Conservation (phyloP, 2,329 filamentous ascomycete genomes). For the Epichloe amarillans region DNA sequence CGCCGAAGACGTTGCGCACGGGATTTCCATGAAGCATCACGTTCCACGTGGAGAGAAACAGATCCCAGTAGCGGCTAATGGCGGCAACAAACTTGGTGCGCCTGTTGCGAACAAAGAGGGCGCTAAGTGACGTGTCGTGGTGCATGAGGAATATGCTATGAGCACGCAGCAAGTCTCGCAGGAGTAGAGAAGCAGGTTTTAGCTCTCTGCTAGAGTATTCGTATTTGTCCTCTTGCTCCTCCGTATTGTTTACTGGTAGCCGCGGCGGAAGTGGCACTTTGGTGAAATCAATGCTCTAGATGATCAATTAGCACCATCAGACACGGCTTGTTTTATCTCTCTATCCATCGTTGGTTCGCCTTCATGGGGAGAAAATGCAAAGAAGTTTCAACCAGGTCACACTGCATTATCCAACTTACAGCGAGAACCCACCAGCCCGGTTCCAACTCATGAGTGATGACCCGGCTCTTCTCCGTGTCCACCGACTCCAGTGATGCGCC, state of each 20-base stretch:
- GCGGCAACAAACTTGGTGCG: conserved; percentile 58
- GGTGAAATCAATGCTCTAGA: conserved; percentile 57
- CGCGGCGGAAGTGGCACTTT: conserved; percentile 49
- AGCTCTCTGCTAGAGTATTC: conserved; percentile 89
- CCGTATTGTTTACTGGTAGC: conserved; percentile 26
- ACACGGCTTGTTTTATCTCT: background rate
- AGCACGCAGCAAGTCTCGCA: conserved; percentile 70
- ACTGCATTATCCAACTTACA: conserved; percentile 36
- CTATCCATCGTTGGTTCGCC: background rate
- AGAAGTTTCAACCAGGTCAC: background rate
- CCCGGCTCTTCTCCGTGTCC: conserved; percentile 79
- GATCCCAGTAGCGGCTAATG: conserved; percentile 70
- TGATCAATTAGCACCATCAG: conserved; percentile 1
- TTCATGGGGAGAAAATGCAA: background rate
- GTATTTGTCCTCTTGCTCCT: conserved; percentile 31
- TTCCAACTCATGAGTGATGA: conserved; percentile 79
- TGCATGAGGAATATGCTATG: conserved; percentile 79
- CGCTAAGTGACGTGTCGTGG: conserved; percentile 61
- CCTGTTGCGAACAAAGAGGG: conserved; percentile 50
- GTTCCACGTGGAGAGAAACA: conserved; percentile 63
- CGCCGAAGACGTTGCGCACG: conserved; percentile 62
- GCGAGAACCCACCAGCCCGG: conserved; percentile 91
- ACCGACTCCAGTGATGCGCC: conserved; percentile 68
- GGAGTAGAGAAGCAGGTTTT: conserved; percentile 63
- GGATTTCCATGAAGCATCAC: conserved; percentile 86